Evolutionary conservation across 106 monocot species (phyloP), one percentile per base, ranked within the genome.

Genomic region (Xerophyta viscosa): DNA sequence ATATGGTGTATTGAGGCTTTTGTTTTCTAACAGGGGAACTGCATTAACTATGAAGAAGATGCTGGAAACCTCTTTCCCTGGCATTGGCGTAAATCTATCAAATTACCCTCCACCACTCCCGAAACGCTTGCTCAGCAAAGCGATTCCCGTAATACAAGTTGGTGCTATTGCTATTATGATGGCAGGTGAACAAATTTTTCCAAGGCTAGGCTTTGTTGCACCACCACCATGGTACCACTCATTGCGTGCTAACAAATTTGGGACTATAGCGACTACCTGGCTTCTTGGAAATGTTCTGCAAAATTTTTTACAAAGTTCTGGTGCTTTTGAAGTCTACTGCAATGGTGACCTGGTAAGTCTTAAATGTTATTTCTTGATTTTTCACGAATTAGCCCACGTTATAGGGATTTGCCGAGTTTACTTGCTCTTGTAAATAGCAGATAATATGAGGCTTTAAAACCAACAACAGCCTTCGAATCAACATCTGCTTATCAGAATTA

Each of bases 311-410:
- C 96, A 90, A 41, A 82, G 86, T 52, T 77, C 96, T 20, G 96
- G 96, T 49, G 96, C 89, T 61, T 98, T 90, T 66, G 96, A 98
- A 74, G 96, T 98, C 59, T 98, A 77, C 58, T 98, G 73, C 89
- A 86, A 90, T 31, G 79, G 79, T 7, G 68, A 98, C 33, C 56
- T 98, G 78, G 96, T 98, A 72, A 56, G 82, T 36, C 12, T 29
- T 46, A 21, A 13, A 2, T 33, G 33, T 5, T 33, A 6, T 33
- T 33, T 33, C n/a, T n/a, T n/a, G n/a, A 33, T 10, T 10, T 10
- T 33, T 33, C 10, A 33, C 10, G 33, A 6, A 33, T 33, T 33
- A 10, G 5, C 7, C 7, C 10, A 33, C 10, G 33, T 10, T 33
- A 33, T 33, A 10, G 33, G 33, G 10, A 33, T 5, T 33, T 6